Evolutionary conservation across 2,329 filamentous ascomycete species (phyloP).

Genomic region (Paecilomyces sp.): DNA sequence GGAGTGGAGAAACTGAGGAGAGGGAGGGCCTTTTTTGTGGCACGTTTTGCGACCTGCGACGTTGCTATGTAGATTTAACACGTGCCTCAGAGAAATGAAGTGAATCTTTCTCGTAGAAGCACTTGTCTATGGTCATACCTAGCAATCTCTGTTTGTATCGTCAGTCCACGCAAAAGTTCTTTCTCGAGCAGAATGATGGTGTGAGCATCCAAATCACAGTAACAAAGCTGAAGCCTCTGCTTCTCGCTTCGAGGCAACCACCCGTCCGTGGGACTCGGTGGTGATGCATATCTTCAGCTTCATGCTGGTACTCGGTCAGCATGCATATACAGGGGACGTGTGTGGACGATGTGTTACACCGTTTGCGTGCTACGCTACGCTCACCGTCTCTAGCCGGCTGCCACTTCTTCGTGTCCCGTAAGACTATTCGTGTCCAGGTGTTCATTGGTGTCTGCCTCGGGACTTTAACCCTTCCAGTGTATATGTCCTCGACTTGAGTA

Average conservation of each 20-base stretch:
- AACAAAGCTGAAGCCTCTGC: background rate
- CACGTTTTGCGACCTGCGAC: too few relatives aligned
- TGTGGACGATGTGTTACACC: background rate
- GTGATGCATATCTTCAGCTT: background rate
- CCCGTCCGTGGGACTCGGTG: background rate
- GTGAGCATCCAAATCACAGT: background rate
- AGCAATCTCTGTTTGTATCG: too few relatives aligned
- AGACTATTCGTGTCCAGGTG: background rate
- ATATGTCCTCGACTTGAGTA: background rate
- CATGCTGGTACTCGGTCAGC: background rate
- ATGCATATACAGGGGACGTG: background rate
- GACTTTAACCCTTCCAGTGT: background rate
- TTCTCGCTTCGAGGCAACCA: background rate
- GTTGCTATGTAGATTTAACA: too few relatives aligned
- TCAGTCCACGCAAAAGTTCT: too few relatives aligned
- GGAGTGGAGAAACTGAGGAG: background rate
- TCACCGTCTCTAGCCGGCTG: too few relatives aligned
- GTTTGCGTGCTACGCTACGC: background rate
- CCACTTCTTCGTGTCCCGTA: background rate
- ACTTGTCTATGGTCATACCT: too few relatives aligned
- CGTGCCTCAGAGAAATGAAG: background rate
- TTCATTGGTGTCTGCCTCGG: background rate
- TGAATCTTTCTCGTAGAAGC: too few relatives aligned
- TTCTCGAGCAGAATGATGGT: too few relatives aligned
- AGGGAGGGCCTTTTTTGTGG: background rate